These are phyloP conservation scores for Pseudogymnoascus sp. DNA, from an alignment of 2,329 filamentous ascomycete species.

Conservation along the genomic window DNA sequence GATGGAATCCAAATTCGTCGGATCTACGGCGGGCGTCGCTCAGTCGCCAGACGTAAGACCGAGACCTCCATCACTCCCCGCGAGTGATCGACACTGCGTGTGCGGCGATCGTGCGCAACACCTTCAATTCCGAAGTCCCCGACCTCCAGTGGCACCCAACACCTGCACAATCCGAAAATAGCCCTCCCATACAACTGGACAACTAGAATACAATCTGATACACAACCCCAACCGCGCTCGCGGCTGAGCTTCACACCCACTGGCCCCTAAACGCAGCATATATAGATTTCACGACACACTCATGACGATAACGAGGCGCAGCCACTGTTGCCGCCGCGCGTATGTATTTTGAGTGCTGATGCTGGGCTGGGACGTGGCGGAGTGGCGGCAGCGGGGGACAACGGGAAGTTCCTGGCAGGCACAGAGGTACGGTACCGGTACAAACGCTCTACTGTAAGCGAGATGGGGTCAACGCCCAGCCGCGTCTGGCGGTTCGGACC, in stretches of 20 bases:
- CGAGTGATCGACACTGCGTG: not conserved
- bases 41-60: not conserved
- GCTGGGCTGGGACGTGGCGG: not conserved
- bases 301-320: not conserved
- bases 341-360: slow-evolving; percentile 1
- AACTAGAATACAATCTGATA: not conserved
- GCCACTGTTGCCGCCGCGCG: not conserved
- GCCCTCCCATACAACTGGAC: not conserved
- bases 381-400: not conserved
- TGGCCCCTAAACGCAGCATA: slow-evolving; percentile 2
- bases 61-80: not conserved
- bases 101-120: not conserved
- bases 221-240: not conserved
- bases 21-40: not conserved
- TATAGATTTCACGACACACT: not conserved
- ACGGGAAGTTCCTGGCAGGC: not conserved
- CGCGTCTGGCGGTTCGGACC: not conserved
- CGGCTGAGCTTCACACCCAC: not conserved
- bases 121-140: not conserved
- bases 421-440: slow-evolving; percentile 1
- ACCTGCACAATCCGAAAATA: not conserved
- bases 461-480: not conserved
- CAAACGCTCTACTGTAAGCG: not conserved
- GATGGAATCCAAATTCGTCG: not conserved
- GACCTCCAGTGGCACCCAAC: not conserved